Conservation (phyloP, 2,329 filamentous ascomycete genomes). For the Coniochaeta sp. region DNA sequence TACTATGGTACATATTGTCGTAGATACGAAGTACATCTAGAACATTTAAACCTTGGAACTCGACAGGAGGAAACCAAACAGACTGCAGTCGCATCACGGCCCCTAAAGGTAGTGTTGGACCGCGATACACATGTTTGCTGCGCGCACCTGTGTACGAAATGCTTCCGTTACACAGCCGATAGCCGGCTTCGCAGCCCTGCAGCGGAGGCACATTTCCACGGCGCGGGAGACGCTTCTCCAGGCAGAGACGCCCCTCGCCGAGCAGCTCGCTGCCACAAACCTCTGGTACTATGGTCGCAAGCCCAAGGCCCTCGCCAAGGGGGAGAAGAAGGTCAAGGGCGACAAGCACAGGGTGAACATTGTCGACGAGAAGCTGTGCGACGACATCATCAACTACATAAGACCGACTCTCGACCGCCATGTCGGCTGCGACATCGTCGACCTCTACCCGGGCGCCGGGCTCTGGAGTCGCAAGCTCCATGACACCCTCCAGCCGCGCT, state of each 20-base stretch:
- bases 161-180: neutral
- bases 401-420: slow-evolving; percentile 61
- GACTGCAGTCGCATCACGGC: neutral
- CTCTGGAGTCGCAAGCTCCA: slow-evolving; percentile 75
- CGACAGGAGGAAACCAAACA: neutral
- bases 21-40: neutral
- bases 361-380: slow-evolving; percentile 44
- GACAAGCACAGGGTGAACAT: slow-evolving; percentile 43
- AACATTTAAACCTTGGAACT: neutral
- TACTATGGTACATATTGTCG: too few species aligned
- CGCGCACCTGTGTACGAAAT: neutral
- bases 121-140: neutral
- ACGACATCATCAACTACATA: slow-evolving; percentile 65
- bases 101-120: neutral
- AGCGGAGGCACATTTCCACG: neutral
- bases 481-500: slow-evolving; percentile 65
- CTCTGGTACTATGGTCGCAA: slow-evolving; percentile 12
- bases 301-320: slow-evolving; percentile 3
- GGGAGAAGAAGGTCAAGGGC: slow-evolving; percentile 8
- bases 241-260: slow-evolving; percentile 9
- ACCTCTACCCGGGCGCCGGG: slow-evolving; percentile 75
- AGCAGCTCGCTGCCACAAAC: slow-evolving; percentile 9
- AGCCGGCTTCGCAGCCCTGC: neutral
- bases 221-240: neutral
- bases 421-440: slow-evolving; percentile 74